These are phyloP conservation scores for Hortiboletus rubellus DNA, from an alignment of 1,284 basidiomycete genomes.

Conservation along the genomic window DNA sequence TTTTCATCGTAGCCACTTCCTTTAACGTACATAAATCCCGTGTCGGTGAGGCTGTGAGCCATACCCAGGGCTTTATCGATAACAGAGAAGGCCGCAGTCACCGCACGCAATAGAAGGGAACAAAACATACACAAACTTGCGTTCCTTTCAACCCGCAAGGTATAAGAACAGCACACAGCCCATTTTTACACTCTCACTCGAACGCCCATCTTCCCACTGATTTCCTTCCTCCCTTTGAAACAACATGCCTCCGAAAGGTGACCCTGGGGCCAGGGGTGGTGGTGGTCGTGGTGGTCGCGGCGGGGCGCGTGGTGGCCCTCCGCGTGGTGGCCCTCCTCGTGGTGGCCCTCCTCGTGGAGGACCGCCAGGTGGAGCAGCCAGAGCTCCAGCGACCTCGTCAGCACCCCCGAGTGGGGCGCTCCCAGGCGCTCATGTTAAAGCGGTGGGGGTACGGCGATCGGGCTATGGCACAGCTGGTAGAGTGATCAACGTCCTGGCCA, in stretches of 20 bases:
- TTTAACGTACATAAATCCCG: slow-evolving; percentile 10
- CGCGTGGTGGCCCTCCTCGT: slow-evolving; percentile 17
- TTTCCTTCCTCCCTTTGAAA: background rate
- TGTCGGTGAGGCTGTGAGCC: background rate
- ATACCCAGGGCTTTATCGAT: slow-evolving; percentile 22
- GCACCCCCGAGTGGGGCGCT: slow-evolving; percentile 36
- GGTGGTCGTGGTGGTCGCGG: slow-evolving; percentile 24
- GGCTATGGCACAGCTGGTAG: slow-evolving; percentile 59
- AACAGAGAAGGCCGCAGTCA: slow-evolving; percentile 13
- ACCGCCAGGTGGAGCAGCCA: slow-evolving; percentile 34
- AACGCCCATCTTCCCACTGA: slow-evolving; percentile 21
- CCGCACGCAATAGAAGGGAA: slow-evolving; percentile 1
- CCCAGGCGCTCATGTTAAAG: slow-evolving; percentile 47
- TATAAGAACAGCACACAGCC: slow-evolving; percentile 25
- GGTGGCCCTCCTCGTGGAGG: slow-evolving; percentile 32
- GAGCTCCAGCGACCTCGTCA: slow-evolving; percentile 31
- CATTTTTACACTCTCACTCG: slow-evolving; percentile 14
- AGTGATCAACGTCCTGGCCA: slow-evolving; percentile 54
- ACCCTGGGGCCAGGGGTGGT: slow-evolving; percentile 23
- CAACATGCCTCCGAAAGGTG: slow-evolving; percentile 31
- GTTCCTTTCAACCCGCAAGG: background rate
- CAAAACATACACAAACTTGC: slow-evolving; percentile 36
- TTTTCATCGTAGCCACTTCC: slow-evolving; percentile 1
- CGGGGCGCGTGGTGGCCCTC: slow-evolving; percentile 29
- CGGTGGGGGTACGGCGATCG: slow-evolving; percentile 64